phyloP scores from a whole-genome alignment of 75 land plant species.

The Pinus taeda region DNA sequence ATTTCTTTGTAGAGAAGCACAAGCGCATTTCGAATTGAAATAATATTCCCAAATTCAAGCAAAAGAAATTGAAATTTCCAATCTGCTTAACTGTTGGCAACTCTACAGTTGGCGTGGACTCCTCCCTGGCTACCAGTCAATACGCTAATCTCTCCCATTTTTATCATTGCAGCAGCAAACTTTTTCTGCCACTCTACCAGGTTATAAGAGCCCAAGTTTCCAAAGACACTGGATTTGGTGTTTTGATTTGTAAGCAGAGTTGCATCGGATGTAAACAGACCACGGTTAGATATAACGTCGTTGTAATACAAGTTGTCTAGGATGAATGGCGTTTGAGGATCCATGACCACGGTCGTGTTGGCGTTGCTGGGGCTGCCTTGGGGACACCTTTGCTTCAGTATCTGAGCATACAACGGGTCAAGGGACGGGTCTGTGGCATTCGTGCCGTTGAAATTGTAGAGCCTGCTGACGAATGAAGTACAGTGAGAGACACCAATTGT shows the following conservation, averaged over 20 bases:
- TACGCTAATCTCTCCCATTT: constrained; percentile 6
- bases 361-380: neutral
- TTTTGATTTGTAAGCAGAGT: constrained; percentile 6
- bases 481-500: constrained; percentile 70
- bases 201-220: neutral
- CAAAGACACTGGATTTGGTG: neutral
- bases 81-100: too few relatives aligned
- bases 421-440: constrained; percentile 19
- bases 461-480: constrained; percentile 31
- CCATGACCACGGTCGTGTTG: constrained; percentile 8
- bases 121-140: constrained; percentile 1
- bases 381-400: constrained; percentile 19
- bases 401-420: neutral
- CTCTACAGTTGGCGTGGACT: constrained; percentile 4
- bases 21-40: too few relatives aligned
- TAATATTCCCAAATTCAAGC: too few relatives aligned
- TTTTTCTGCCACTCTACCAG: neutral
- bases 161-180: constrained; percentile 15
- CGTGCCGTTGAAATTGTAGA: constrained; percentile 44
- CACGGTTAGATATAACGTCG: neutral
- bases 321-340: constrained; percentile 16
- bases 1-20: too few relatives aligned
- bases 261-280: constrained; percentile 24
- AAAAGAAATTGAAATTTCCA: too few relatives aligned
- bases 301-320: constrained; percentile 40